Evolutionary conservation across 768 basidiomycete genomes (phyloP).

Genomic region (Naematelia aurantialba): DNA sequence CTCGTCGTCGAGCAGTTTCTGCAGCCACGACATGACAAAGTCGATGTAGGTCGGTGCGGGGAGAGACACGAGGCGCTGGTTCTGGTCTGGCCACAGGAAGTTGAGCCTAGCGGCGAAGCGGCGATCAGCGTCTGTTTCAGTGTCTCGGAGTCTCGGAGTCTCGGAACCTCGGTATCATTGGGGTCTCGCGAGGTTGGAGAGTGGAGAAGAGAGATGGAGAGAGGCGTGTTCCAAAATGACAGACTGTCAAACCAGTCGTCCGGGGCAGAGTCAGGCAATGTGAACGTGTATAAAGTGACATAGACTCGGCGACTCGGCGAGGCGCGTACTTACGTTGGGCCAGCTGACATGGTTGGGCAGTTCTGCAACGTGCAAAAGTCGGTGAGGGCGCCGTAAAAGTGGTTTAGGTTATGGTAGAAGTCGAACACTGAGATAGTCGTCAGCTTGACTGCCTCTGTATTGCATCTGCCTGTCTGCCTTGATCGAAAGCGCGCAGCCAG

Average conservation of each 20-base stretch:
- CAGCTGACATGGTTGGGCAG: constrained; percentile 90
- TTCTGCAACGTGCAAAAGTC: constrained; percentile 87
- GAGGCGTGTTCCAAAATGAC: too few species aligned
- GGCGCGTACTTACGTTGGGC: constrained; percentile 74
- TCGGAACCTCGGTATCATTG: not conserved
- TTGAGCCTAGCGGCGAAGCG: constrained; percentile 61
- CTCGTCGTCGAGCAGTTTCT: constrained; percentile 91
- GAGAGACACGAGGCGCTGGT: constrained; percentile 77
- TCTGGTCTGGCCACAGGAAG: constrained; percentile 91
- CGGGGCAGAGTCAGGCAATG: too few species aligned
- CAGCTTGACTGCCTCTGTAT: too few species aligned
- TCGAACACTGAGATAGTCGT: constrained; percentile 98
- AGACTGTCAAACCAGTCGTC: too few species aligned
- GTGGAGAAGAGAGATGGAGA: too few species aligned
- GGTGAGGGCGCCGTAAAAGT: constrained; percentile 89
- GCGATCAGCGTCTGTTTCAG: not conserved
- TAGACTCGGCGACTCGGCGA: too few species aligned
- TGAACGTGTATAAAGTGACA: too few species aligned
- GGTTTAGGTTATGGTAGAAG: constrained; percentile 94
- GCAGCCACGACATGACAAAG: constrained; percentile 95
- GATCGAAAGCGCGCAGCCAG: too few species aligned
- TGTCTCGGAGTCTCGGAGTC: not conserved
- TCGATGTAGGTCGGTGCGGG: constrained; percentile 96
- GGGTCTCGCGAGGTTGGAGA: too few species aligned
- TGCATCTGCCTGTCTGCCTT: too few species aligned